phyloP scores from a whole-genome alignment of 2,329 filamentous ascomycete species.

The Colletotrichum sublineola region DNA sequence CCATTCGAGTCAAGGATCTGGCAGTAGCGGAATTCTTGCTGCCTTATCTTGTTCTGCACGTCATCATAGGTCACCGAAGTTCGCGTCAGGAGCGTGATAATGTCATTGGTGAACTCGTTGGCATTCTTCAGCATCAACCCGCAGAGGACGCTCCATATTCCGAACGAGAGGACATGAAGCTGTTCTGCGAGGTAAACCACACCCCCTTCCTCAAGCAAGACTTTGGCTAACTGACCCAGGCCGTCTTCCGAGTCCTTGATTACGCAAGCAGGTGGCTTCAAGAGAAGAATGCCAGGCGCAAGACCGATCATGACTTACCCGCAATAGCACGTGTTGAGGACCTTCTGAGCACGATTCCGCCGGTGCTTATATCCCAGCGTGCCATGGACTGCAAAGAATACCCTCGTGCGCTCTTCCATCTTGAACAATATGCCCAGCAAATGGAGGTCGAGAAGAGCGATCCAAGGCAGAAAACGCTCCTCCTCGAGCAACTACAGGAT shows the following conservation, averaged over 20 bases:
- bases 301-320: slow-evolving; percentile 58
- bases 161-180: slow-evolving; percentile 81
- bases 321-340: slow-evolving; percentile 63
- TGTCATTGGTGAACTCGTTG: slow-evolving; percentile 80
- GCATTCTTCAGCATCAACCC: slow-evolving; percentile 76
- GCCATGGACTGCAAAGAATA: slow-evolving; percentile 96
- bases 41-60: slow-evolving; percentile 87
- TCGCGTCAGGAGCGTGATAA: slow-evolving; percentile 72
- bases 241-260: slow-evolving; percentile 90
- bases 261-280: slow-evolving; percentile 94
- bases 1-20: slow-evolving; percentile 88
- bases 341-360: slow-evolving; percentile 74
- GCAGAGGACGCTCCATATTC: slow-evolving; percentile 65
- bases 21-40: slow-evolving; percentile 89
- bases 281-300: slow-evolving; percentile 68
- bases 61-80: slow-evolving; percentile 77
- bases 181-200: slow-evolving; percentile 83
- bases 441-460: slow-evolving; percentile 60
- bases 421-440: slow-evolving; percentile 86
- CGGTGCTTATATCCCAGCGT: slow-evolving; percentile 80
- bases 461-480: slow-evolving; percentile 68
- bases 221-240: slow-evolving; percentile 61
- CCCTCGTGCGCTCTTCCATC: slow-evolving; percentile 90
- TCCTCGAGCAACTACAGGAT: slow-evolving; percentile 85
- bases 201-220: not conserved